These are phyloP conservation scores for Fusarium sterilihyphosum DNA, from an alignment of 2,329 filamentous ascomycete species.

Conservation along the genomic window DNA sequence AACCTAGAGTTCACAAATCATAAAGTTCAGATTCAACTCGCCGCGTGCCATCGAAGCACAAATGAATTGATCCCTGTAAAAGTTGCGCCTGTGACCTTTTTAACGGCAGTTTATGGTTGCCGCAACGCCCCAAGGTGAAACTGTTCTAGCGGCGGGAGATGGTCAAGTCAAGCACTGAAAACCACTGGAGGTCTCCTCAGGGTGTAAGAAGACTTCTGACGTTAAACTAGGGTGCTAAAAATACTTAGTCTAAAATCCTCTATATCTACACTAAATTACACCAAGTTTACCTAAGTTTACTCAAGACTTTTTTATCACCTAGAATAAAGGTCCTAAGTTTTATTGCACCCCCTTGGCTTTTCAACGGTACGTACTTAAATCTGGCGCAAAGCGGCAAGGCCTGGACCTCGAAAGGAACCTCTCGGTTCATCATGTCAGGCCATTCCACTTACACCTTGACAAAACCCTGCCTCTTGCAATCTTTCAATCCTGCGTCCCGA, in stretches of 20 bases:
- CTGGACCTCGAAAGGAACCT: conserved; percentile 33
- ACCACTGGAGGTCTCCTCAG: background rate
- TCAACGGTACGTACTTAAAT: conserved; percentile 32
- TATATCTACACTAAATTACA: no score
- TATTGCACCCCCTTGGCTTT: background rate
- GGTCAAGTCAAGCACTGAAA: background rate
- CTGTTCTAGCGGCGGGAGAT: conserved; percentile 32
- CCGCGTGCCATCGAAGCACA: background rate
- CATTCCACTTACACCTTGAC: conserved; percentile 44
- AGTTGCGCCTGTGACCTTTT: conserved; percentile 26
- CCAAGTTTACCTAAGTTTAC: no score
- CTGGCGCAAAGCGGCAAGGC: conserved; percentile 35
- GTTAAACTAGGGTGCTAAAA: no score
- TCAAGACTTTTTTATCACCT: no score
- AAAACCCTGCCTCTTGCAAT: conserved; percentile 37
- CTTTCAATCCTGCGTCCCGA: conserved; percentile 29
- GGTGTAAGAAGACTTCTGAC: no score
- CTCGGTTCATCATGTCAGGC: conserved; percentile 41
- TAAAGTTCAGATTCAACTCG: background rate
- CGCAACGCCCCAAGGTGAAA: conserved; percentile 20
- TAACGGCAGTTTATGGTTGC: conserved; percentile 36
- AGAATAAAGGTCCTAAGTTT: no score
- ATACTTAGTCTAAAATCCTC: no score
- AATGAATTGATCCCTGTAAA: conserved; percentile 11
- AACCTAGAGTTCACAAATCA: background rate